phyloP scores from a whole-genome alignment of 495 filamentous ascomycete species.

The Penicillium tannophilum region DNA sequence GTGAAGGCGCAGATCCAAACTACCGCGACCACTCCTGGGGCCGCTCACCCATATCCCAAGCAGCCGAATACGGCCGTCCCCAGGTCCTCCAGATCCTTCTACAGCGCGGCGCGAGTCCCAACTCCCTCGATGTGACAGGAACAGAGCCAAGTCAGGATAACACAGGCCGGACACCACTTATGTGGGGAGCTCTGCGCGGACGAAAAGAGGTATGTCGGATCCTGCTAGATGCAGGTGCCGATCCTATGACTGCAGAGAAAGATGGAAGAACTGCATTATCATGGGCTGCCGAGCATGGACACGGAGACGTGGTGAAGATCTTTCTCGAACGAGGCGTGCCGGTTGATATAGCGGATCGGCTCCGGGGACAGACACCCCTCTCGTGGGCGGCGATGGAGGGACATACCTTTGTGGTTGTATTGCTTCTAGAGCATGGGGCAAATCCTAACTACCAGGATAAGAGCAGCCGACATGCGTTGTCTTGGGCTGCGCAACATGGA shows the following conservation, averaged over 20 bases:
- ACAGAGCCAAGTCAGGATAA: not conserved
- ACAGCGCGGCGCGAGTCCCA: not conserved
- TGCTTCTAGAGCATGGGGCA: no score
- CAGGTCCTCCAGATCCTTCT: not conserved
- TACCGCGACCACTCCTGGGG: not conserved
- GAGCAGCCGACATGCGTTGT: no score
- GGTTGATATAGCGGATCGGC: no score
- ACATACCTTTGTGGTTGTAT: no score
- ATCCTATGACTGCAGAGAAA: conserved; percentile 1
- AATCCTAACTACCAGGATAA: no score
- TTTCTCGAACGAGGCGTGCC: no score
- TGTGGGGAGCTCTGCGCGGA: not conserved
- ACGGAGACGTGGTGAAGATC: no score
- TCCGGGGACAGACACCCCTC: no score
- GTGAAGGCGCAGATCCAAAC: conserved; percentile 1
- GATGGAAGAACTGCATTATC: no score
- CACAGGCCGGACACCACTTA: not conserved
- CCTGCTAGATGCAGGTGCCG: not conserved
- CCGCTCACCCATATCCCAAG: not conserved
- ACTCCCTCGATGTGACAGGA: not conserved
- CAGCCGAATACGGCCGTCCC: conserved; percentile 1
- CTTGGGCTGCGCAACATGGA: no score
- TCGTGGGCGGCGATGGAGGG: no score
- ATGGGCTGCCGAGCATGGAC: no score
- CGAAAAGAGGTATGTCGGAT: not conserved